A percentile compares a stretch with the other conserved stretches of the same genome.
Conservation (phyloP, 306 rosid genomes). For the Biancaea sappan region DNA sequence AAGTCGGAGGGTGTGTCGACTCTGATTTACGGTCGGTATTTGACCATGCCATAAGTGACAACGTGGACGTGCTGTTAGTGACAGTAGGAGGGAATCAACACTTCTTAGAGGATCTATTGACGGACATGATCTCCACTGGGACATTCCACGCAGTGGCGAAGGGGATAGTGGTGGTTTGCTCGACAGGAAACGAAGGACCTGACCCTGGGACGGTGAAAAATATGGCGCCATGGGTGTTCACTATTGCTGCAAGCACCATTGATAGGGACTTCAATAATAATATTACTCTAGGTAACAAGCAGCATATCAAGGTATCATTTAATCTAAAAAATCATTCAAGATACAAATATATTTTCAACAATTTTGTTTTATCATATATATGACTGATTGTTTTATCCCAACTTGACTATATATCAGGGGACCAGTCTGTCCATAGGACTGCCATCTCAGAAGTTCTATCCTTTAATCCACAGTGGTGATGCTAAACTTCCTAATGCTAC, state of each 20-base stretch:
- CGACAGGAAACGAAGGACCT: slow-evolving; percentile 76
- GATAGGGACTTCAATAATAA: slow-evolving; percentile 55
- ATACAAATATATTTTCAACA: too few relatives aligned
- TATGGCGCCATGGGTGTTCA: slow-evolving; percentile 66
- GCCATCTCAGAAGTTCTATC: slow-evolving; percentile 30
- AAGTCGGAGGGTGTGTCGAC: slow-evolving; percentile 43
- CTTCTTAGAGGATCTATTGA: background rate
- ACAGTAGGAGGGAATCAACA: slow-evolving; percentile 43
- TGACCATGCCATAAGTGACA: slow-evolving; percentile 70
- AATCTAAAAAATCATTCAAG: too few relatives aligned
- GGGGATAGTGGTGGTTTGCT: slow-evolving; percentile 50
- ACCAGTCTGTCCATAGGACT: slow-evolving; percentile 45
- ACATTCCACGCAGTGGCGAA: slow-evolving; percentile 59
- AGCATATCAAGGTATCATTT: background rate
- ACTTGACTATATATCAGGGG: slow-evolving; percentile 30
- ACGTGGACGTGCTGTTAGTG: slow-evolving; percentile 60
- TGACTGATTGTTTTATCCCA: background rate
- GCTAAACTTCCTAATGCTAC: slow-evolving; percentile 32
- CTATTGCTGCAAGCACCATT: slow-evolving; percentile 68
- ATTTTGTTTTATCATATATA: too few relatives aligned
- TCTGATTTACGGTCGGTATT: slow-evolving; percentile 64
- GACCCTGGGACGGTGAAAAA: slow-evolving; percentile 40
- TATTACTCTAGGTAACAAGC: slow-evolving; percentile 20
- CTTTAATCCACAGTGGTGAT: slow-evolving; percentile 33
- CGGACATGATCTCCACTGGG: slow-evolving; percentile 48